Evolutionary conservation across 192 early-diverging fungal species (phyloP).

Genomic region (Backusella macrospora): DNA sequence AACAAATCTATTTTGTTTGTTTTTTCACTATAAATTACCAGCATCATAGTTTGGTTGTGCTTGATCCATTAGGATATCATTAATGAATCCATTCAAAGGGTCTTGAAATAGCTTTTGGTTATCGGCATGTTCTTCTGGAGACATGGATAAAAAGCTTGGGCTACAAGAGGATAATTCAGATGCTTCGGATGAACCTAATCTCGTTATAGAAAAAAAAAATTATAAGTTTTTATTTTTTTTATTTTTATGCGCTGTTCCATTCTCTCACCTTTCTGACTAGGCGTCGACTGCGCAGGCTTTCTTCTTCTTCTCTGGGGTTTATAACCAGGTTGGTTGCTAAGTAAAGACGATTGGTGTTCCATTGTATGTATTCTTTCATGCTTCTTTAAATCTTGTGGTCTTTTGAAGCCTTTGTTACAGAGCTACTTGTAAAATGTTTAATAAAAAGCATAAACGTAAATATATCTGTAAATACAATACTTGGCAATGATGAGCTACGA

Average conservation of each 20-base stretch:
- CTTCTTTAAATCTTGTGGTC: conserved; percentile 95
- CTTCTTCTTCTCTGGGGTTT: conserved; percentile 29
- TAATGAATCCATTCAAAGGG: conserved; percentile 24
- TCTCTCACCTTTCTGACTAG: neutral
- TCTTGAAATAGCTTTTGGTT: conserved; percentile 15
- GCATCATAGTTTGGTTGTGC: conserved; percentile 26
- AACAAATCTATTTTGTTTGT: no score
- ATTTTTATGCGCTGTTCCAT: no score
- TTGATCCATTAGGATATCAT: conserved; percentile 19
- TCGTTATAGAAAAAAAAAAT: neutral
- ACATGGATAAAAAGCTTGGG: neutral
- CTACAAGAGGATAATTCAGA: conserved; percentile 12
- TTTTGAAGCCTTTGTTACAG: conserved; percentile 80
- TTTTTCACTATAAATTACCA: conserved; percentile 8
- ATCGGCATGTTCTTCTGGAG: neutral
- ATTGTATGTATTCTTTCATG: conserved; percentile 84
- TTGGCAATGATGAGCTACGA: conserved; percentile 23
- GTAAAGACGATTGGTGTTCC: conserved; percentile 36
- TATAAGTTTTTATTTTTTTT: no score
- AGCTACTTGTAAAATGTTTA: conserved; percentile 20
- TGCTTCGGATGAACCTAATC: neutral
- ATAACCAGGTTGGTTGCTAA: conserved; percentile 38
- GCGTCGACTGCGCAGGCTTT: neutral
- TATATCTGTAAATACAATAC: neutral
- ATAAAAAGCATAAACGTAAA: neutral